phyloP scores from a whole-genome alignment of 2,329 filamentous ascomycete species.

The Alternaria incomplexa region DNA sequence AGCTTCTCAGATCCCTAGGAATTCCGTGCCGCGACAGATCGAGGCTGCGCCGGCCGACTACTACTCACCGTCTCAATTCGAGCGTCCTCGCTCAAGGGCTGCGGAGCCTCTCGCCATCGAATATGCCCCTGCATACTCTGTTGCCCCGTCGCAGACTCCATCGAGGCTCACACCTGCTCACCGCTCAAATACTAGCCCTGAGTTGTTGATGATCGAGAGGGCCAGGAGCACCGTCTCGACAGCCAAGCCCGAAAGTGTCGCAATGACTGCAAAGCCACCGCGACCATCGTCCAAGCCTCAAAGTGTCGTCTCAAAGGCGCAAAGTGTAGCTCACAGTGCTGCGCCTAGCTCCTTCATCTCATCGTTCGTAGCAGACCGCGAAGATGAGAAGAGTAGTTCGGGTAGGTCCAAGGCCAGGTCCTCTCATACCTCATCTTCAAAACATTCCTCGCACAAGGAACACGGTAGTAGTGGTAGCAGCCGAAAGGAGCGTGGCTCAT shows the following conservation, averaged over 20 bases:
- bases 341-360: slow-evolving; percentile 45
- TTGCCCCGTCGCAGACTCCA: slow-evolving; percentile 32
- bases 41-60: slow-evolving; percentile 48
- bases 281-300: slow-evolving; percentile 13
- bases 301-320: slow-evolving; percentile 14
- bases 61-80: slow-evolving; percentile 41
- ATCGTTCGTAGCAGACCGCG: slow-evolving; percentile 45
- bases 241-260: slow-evolving; percentile 21
- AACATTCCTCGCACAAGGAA: slow-evolving; percentile 33
- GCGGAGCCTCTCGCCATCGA: slow-evolving; percentile 37
- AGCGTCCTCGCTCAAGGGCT: slow-evolving; percentile 34
- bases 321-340: slow-evolving; percentile 6
- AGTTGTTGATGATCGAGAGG: slow-evolving; percentile 32
- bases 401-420: slow-evolving; percentile 44
- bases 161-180: slow-evolving; percentile 31
- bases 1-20: slow-evolving; percentile 21
- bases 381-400: slow-evolving; percentile 34
- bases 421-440: slow-evolving; percentile 33
- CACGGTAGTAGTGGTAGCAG: slow-evolving; percentile 16
- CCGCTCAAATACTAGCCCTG: slow-evolving; percentile 41
- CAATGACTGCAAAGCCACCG: slow-evolving; percentile 10
- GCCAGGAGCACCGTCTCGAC: slow-evolving; percentile 26
- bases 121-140: slow-evolving; percentile 44
- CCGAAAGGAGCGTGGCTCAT: slow-evolving; percentile 26
- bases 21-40: slow-evolving; percentile 40